Evolutionary conservation across 345 rosid species (phyloP).

Genomic region (Bruguiera parviflora): DNA sequence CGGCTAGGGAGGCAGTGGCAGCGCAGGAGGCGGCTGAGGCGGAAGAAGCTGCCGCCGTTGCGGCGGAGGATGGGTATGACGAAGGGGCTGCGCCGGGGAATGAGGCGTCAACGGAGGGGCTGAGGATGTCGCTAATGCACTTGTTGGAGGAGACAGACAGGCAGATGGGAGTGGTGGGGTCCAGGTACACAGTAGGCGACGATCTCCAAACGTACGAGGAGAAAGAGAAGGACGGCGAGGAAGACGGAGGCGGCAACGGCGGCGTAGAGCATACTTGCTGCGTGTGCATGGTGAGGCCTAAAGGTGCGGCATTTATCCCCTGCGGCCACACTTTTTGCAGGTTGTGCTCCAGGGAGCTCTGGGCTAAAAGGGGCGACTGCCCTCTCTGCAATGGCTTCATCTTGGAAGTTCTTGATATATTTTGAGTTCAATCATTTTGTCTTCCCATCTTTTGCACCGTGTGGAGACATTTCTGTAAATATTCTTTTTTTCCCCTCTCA

Average conservation of each 20-base stretch:
- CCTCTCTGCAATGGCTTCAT: slow-evolving; percentile 83
- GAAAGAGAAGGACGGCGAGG: slow-evolving; percentile 31
- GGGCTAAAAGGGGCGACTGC: slow-evolving; percentile 84
- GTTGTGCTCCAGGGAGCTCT: slow-evolving; percentile 88
- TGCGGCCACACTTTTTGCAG: slow-evolving; percentile 94
- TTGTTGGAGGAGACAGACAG: slow-evolving; percentile 76
- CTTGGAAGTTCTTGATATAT: slow-evolving; percentile 79
- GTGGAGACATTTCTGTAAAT: slow-evolving; percentile 7
- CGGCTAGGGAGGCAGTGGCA: slow-evolving; percentile 77
- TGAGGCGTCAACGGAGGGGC: slow-evolving; percentile 19
- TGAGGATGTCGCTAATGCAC: slow-evolving; percentile 85
- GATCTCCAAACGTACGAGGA: slow-evolving; percentile 30
- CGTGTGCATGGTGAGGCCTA: slow-evolving; percentile 79
- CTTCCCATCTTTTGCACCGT: too few species aligned
- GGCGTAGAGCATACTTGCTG: slow-evolving; percentile 63
- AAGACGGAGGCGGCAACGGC: slow-evolving; percentile 16
- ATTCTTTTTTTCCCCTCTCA: not conserved
- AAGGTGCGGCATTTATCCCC: slow-evolving; percentile 80
- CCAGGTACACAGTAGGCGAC: slow-evolving; percentile 46
- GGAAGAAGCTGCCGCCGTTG: slow-evolving; percentile 31
- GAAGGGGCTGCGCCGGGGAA: slow-evolving; percentile 16
- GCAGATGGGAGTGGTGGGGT: slow-evolving; percentile 60
- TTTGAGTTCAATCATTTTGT: slow-evolving; percentile 11
- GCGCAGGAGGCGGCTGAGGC: slow-evolving; percentile 70
- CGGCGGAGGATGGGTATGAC: slow-evolving; percentile 4